These are phyloP conservation scores for Thermothielavioides terrestris DNA, from an alignment of 495 filamentous ascomycete genomes.

Conservation along the genomic window DNA sequence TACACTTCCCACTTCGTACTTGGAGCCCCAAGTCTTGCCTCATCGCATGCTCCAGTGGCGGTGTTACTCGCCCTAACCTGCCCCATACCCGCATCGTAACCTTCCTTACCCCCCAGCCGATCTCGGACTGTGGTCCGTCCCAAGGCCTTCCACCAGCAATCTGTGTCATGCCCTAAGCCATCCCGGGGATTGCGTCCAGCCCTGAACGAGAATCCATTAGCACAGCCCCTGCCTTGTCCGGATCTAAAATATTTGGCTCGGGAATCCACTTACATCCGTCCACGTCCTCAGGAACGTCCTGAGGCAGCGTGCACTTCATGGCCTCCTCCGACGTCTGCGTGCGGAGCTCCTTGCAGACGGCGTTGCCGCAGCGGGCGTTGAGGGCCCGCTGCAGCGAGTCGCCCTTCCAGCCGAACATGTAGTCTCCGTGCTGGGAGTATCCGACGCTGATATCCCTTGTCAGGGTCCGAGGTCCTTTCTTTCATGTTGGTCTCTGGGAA, in stretches of 20 bases:
- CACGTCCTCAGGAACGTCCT: conserved; percentile 25
- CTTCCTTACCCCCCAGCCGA: too few relatives aligned
- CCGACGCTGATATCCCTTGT: conserved; percentile 20
- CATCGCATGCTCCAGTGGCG: too few relatives aligned
- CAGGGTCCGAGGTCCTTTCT: not conserved
- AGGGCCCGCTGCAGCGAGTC: conserved; percentile 41
- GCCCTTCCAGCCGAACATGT: conserved; percentile 46
- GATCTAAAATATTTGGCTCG: not conserved
- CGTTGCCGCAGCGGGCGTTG: conserved; percentile 37
- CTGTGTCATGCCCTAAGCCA: too few relatives aligned
- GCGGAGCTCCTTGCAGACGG: conserved; percentile 32
- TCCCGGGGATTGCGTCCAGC: conserved; percentile 1
- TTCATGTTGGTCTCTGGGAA: too few relatives aligned
- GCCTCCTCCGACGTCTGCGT: conserved; percentile 26
- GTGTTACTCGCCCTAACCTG: too few relatives aligned
- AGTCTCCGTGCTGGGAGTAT: conserved; percentile 43
- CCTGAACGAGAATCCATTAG: not conserved
- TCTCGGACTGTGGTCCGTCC: too few relatives aligned
- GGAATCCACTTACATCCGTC: conserved; percentile 25
- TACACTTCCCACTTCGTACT: too few relatives aligned
- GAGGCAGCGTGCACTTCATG: conserved; percentile 25
- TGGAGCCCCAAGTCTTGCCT: too few relatives aligned
- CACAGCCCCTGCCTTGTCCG: too few relatives aligned
- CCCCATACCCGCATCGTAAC: too few relatives aligned
- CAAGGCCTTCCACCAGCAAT: too few relatives aligned